Conservation (phyloP, 176 grass and related monocot genomes). For the Lolium perenne region DNA sequence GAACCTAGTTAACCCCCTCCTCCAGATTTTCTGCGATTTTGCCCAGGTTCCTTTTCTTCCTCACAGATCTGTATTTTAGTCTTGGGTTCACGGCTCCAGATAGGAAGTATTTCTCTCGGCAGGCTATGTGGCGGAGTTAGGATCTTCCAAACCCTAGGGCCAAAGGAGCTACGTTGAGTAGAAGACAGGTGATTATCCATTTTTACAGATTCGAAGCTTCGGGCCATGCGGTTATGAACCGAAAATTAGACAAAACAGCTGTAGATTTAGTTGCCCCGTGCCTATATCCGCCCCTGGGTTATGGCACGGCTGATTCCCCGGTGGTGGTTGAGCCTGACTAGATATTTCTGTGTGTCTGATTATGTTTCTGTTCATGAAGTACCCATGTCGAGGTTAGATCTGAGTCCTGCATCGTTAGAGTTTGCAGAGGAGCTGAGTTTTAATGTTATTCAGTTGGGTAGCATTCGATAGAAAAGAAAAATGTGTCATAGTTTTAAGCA, state of each 20-base stretch:
- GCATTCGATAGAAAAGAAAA: not conserved
- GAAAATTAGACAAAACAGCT: not conserved
- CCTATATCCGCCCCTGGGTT: slow-evolving; percentile 1
- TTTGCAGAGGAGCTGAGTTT: not conserved
- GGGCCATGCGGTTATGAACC: not conserved
- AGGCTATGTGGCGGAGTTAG: not conserved
- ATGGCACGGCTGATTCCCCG: not conserved
- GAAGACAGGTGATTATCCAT: not conserved
- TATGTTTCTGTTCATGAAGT: not conserved
- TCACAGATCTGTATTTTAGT: not conserved
- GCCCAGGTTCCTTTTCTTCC: not conserved
- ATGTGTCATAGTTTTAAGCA: not conserved
- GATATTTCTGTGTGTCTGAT: not conserved
- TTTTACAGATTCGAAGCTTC: too few species aligned
- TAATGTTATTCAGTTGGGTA: not conserved
- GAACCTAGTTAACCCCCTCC: not conserved
- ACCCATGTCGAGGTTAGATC: not conserved
- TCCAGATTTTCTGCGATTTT: not conserved
- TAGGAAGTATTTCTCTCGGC: not conserved
- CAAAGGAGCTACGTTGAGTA: not conserved
- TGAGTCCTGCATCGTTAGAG: not conserved
- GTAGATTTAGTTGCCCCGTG: not conserved
- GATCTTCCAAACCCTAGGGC: not conserved
- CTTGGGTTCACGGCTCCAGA: not conserved
- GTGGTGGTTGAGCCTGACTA: not conserved